Evolutionary conservation across 139 green algal genomes (phyloP), one percentile per base, ranked within the genome.

Genomic region (Haematococcus lacustris): DNA sequence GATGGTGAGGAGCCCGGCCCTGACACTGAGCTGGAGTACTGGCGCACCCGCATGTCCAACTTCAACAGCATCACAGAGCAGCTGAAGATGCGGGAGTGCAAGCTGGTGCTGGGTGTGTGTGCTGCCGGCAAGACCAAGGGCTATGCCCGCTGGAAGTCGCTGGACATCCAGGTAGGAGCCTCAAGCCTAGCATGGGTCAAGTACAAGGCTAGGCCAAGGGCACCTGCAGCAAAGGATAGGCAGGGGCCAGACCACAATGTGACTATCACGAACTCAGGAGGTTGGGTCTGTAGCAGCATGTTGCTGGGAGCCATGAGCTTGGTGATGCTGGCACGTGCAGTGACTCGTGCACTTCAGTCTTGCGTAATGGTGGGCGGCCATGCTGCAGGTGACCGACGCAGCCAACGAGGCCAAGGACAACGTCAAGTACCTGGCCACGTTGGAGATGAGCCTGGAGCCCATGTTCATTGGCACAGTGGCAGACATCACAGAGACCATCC

Each of bases 391-490:
- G 43, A 91, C 89, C 23, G 92, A 97, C 70, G 91, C 87, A 0
- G 86, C 87, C 33, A 93, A 93, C n/a, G 92, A 97, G 82, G 86
- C 90, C 34, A 93, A 93, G 81, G 91, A 97, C 78, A 97, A 96
- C 40, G 87, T 97, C 51, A 95, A 94, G 82, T 97, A 96, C 84
- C 84, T 97, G 43, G 76, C 79, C 35, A 96, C 90, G 3, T 80
- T 97, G 77, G 90, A 96, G 78, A 89, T 88, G 77, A 85, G 80
- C 41, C 71, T 96, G 61, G 91, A 94, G 87, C 84, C 89, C 25
- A 87, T 95, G 82, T 94, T 91, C 79, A 77, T 59, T 0, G 85
- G 84, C 60, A 77, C 62, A n/a, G 75, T 85, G 30, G 33, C 82
- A 13, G 80, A 88, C 17, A 90, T 97, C 50, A 86, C 89, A n/a